Evolutionary conservation across 345 rosid species (phyloP), one percentile per base, ranked within the genome.

Genomic region (Alliaria petiolata): DNA sequence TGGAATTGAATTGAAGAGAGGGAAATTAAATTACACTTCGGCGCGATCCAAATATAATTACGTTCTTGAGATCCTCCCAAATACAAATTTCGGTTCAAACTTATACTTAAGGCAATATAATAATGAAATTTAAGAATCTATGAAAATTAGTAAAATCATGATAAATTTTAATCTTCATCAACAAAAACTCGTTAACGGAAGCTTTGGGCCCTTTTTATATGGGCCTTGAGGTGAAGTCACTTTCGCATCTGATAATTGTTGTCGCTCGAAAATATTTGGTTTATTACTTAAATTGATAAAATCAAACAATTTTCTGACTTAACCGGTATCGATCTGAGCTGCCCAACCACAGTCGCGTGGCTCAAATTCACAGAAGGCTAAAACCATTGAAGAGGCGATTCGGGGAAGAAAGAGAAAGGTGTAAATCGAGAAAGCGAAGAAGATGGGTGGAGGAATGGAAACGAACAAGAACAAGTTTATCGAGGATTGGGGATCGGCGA

Each of bases 361-460:
- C 53, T 45, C 25, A 6, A 16, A 31, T 25, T 57, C 59, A 36
- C 44, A 38, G 57, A 25, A 28, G 56, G 62, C 55, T 26, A 36
- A 14, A 54, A 30, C 6, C 58, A 53, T 53, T 8, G 20, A 11
- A 31, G 36, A 52, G 49, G 46, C 46, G 63, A 72, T 10, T 33
- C 11, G 22, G 20, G 3, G 19, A 11, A 30, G 35, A 51, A 39
- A 36, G 2, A 31, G 20, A 31, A 43, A 9, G 50, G 67, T 16
- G 43, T 22, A 4, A 58, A 66, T 22, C 39, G 65, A 31, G 53
- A 49, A 49, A 67, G 36, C 50, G 26, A 80, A 79, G 31, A 79
- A 75, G 64, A 92, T 92, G 98, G 92, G 90, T 8, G 98, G 97
- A 72, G 97, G 99, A 42, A 95, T 89, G 99, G 97, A 89, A 61